Percentiles rank a stretch among this genome's conserved stretches.
Evolutionary conservation across 1,139 yeast genomes (phyloP).

Genomic region (Waltiozyma sp.): DNA sequence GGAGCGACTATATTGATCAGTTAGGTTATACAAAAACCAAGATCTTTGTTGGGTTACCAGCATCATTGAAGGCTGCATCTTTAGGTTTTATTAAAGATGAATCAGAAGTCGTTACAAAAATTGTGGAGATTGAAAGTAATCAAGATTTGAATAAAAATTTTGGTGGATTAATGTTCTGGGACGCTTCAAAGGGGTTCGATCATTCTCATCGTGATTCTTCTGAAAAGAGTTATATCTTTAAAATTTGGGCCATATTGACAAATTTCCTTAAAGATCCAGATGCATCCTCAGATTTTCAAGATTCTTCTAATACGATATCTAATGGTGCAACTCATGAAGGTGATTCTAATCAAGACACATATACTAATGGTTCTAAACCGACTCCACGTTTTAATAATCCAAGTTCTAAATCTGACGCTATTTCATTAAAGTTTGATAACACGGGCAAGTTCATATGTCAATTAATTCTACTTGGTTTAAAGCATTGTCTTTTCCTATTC

Average conservation of each 20-base stretch:
- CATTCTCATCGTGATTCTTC: slow-evolving; percentile 25
- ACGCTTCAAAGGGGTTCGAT: slow-evolving; percentile 57
- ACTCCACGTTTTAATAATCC: too few species aligned
- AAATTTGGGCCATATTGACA: slow-evolving; percentile 11
- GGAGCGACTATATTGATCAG: slow-evolving; percentile 35
- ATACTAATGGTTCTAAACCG: too few species aligned
- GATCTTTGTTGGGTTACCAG: slow-evolving; percentile 57
- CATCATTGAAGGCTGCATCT: slow-evolving; percentile 43
- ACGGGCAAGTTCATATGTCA: too few species aligned
- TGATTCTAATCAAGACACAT: too few species aligned
- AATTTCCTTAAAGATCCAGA: not conserved
- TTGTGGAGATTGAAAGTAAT: slow-evolving; percentile 7
- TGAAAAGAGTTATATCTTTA: slow-evolving; percentile 13
- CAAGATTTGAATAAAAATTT: slow-evolving; percentile 24
- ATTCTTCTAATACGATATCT: too few species aligned
- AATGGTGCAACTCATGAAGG: too few species aligned
- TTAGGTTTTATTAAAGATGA: slow-evolving; percentile 39
- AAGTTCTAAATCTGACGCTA: too few species aligned
- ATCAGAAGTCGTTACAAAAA: slow-evolving; percentile 21
- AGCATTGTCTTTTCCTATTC: too few species aligned
- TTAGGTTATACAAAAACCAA: slow-evolving; percentile 44
- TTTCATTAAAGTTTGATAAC: too few species aligned
- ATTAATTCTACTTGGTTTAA: too few species aligned
- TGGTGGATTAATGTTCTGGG: slow-evolving; percentile 80
- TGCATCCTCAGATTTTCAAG: too few species aligned